Percentiles rank a stretch among this genome's conserved stretches.
Evolutionary conservation across 306 rosid species (phyloP).

Genomic region (Parietaria judaica): DNA sequence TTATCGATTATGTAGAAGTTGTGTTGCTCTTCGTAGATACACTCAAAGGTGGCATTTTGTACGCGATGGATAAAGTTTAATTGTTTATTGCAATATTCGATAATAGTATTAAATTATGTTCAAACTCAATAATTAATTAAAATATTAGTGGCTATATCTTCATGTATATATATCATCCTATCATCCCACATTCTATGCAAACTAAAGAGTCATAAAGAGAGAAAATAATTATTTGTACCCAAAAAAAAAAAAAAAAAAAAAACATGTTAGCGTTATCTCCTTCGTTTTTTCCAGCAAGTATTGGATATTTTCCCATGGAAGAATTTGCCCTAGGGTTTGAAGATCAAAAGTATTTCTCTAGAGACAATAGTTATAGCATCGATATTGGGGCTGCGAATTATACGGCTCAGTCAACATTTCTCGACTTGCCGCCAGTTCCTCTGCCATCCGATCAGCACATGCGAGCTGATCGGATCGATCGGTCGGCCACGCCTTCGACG

Average conservation of each 20-base stretch:
- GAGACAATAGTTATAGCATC: neutral
- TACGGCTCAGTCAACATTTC: conserved; percentile 8
- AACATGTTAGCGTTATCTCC: conserved; percentile 29
- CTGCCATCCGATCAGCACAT: conserved; percentile 7
- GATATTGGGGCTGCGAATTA: conserved; percentile 2
- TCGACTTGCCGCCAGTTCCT: neutral
- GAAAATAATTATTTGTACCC: too few species aligned
- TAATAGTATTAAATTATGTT: too few species aligned
- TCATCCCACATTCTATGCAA: too few species aligned
- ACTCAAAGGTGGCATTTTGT: too few species aligned
- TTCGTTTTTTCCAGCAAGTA: conserved; percentile 16
- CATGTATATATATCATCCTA: too few species aligned
- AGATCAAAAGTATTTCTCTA: neutral
- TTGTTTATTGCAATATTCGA: too few species aligned
- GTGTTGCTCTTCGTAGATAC: too few species aligned
- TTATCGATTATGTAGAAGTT: too few species aligned
- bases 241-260: neutral
- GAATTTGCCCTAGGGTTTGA: conserved; percentile 9
- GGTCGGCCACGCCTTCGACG: conserved; percentile 7
- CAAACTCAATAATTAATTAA: too few species aligned
- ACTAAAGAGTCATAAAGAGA: too few species aligned
- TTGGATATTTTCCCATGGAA: conserved; percentile 23
- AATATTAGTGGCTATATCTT: too few species aligned
- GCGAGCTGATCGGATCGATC: neutral
- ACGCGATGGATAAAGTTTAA: too few species aligned